phyloP scores from a whole-genome alignment of 2,329 filamentous ascomycete species.

The Fusarium scirpi region DNA sequence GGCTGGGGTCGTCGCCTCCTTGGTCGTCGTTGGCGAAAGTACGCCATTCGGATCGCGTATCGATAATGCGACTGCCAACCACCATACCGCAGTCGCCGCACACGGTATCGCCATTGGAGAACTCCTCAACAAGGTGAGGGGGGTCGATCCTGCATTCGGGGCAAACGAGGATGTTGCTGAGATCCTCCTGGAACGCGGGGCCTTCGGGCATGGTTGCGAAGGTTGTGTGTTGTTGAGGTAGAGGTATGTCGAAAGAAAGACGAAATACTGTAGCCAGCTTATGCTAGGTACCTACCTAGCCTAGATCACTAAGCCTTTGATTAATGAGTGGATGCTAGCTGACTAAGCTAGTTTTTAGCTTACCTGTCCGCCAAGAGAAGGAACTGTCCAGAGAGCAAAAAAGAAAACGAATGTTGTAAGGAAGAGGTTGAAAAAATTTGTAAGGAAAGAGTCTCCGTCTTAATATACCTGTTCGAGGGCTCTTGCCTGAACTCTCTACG shows the following conservation, averaged over 20 bases:
- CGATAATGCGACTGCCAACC: slow-evolving; percentile 89
- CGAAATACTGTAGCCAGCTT: too few relatives aligned
- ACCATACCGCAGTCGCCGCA: slow-evolving; percentile 93
- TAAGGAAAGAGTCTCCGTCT: background rate
- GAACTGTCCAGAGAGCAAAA: background rate
- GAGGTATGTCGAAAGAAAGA: too few relatives aligned
- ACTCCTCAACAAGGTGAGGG: slow-evolving; percentile 94
- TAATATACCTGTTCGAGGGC: background rate
- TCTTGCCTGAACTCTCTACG: background rate
- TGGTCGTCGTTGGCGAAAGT: slow-evolving; percentile 99
- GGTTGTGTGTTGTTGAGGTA: slow-evolving; percentile 43
- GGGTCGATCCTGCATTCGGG: slow-evolving; percentile 91
- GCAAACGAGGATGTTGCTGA: slow-evolving; percentile 88
- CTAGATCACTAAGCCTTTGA: background rate
- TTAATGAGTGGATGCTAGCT: background rate
- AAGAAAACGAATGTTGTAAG: background rate
- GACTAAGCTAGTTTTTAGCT: background rate
- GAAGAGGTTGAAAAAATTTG: background rate
- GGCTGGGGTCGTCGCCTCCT: slow-evolving; percentile 94
- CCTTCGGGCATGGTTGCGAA: slow-evolving; percentile 36
- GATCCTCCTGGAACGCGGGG: slow-evolving; percentile 78
- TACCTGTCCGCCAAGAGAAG: background rate
- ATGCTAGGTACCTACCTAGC: too few relatives aligned
- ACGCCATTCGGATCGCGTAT: slow-evolving; percentile 97
- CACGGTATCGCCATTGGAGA: slow-evolving; percentile 91